A percentile compares a stretch with the other conserved stretches of the same genome.
These are phyloP conservation scores for Geotrichum cucujoidarum DNA, from an alignment of 1,139 yeast species.

Conservation along the genomic window DNA sequence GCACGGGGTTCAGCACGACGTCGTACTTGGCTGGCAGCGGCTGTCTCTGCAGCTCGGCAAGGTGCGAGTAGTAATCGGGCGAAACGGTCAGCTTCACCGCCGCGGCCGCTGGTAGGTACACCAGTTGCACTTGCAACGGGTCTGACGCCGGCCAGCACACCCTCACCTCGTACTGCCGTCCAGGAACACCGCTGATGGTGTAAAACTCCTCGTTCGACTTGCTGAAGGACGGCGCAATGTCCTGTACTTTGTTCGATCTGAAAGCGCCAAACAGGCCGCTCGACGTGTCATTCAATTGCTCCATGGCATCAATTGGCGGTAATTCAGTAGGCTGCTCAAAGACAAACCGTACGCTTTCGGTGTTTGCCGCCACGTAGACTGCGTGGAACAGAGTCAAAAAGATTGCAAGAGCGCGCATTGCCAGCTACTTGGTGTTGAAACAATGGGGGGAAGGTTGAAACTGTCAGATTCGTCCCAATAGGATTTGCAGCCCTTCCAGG, in stretches of 20 bases:
- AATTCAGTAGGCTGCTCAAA: neutral
- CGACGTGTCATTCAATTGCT: neutral
- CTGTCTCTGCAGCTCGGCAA: conserved; percentile 17
- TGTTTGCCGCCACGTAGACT: neutral
- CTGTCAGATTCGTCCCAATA: no score
- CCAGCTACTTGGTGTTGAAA: no score
- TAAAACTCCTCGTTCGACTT: neutral
- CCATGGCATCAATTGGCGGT: neutral
- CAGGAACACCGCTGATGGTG: conserved; percentile 16
- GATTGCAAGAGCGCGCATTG: no score
- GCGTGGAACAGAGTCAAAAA: no score
- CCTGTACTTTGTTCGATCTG: conserved; percentile 1
- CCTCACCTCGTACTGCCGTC: conserved; percentile 31
- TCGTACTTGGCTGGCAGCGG: conserved; percentile 27
- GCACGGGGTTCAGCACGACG: conserved; percentile 25
- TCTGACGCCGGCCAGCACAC: conserved; percentile 39
- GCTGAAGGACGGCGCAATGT: neutral
- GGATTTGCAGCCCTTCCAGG: no score
- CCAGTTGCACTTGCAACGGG: conserved; percentile 32
- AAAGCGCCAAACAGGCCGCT: neutral
- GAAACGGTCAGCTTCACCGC: conserved; percentile 3
- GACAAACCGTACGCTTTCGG: conserved; percentile 2
- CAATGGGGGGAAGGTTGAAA: no score
- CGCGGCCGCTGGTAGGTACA: conserved; percentile 19
- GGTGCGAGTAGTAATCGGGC: conserved; percentile 15